Percentiles rank a stretch among this genome's conserved stretches.
phyloP scores from a whole-genome alignment of 495 filamentous ascomycete species.

The Daldinia bambusicola region DNA sequence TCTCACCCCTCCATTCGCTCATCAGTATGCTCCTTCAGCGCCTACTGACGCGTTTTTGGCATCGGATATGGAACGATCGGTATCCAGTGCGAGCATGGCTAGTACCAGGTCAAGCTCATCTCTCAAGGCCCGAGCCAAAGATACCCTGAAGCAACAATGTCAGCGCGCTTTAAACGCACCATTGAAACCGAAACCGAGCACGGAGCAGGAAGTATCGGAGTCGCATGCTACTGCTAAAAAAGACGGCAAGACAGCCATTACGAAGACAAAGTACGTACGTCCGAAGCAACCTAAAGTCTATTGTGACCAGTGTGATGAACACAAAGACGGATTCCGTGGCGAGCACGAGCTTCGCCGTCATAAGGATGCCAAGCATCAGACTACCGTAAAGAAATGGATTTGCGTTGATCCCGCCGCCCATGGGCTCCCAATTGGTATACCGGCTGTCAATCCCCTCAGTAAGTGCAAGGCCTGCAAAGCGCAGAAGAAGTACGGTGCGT shows the following conservation, averaged over 20 bases:
- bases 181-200: slow-evolving; percentile 55
- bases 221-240: slow-evolving; percentile 45
- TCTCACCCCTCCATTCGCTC: slow-evolving; percentile 48
- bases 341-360: slow-evolving; percentile 94
- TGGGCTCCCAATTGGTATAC: slow-evolving; percentile 53
- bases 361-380: slow-evolving; percentile 79
- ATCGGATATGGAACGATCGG: slow-evolving; percentile 57
- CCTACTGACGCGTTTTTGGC: slow-evolving; percentile 42
- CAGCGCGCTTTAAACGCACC: slow-evolving; percentile 44
- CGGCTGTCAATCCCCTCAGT: slow-evolving; percentile 71
- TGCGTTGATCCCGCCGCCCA: slow-evolving; percentile 60
- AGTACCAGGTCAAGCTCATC: slow-evolving; percentile 54
- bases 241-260: slow-evolving; percentile 65
- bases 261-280: slow-evolving; percentile 75
- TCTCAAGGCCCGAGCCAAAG: slow-evolving; percentile 56
- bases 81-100: slow-evolving; percentile 55
- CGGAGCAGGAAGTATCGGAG: slow-evolving; percentile 41
- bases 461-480: slow-evolving; percentile 88
- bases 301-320: slow-evolving; percentile 77
- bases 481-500: slow-evolving; percentile 84
- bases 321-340: slow-evolving; percentile 89
- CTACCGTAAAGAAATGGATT: slow-evolving; percentile 81
- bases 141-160: slow-evolving; percentile 52
- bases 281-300: slow-evolving; percentile 79
- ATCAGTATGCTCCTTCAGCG: slow-evolving; percentile 48